These are phyloP conservation scores for Pseudogymnoascus sp. DNA, from an alignment of 2,329 filamentous ascomycete genomes.

Conservation along the genomic window DNA sequence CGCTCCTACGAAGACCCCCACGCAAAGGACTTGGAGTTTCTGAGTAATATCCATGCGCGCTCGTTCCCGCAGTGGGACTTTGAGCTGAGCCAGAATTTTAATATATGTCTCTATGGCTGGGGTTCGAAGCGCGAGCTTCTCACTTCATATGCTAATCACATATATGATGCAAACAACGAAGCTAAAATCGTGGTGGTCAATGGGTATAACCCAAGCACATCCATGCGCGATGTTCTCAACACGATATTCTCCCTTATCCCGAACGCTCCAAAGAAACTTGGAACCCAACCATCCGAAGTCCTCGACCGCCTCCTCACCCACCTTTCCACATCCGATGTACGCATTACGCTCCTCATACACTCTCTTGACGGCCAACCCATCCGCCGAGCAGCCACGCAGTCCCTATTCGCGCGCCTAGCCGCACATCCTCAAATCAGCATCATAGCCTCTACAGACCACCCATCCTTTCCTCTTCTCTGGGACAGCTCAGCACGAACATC, in stretches of 20 bases:
- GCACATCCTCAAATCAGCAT: slow-evolving; percentile 64
- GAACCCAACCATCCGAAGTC: slow-evolving; percentile 53
- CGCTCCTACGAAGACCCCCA: slow-evolving; percentile 59
- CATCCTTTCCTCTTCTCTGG: slow-evolving; percentile 83
- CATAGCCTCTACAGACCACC: slow-evolving; percentile 76
- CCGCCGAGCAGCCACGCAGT: slow-evolving; percentile 61
- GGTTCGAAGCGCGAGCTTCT: slow-evolving; percentile 78
- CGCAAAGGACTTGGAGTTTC: slow-evolving; percentile 56
- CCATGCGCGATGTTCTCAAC: slow-evolving; percentile 59
- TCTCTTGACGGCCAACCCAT: slow-evolving; percentile 76
- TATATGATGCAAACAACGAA: slow-evolving; percentile 39
- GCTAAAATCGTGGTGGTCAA: slow-evolving; percentile 69
- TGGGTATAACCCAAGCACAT: slow-evolving; percentile 64
- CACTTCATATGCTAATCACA: slow-evolving; percentile 64
- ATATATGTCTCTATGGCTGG: slow-evolving; percentile 84
- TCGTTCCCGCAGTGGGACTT: slow-evolving; percentile 91
- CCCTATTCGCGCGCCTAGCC: slow-evolving; percentile 68
- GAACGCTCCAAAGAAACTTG: slow-evolving; percentile 33
- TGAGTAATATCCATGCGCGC: slow-evolving; percentile 67
- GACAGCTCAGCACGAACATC: slow-evolving; percentile 75
- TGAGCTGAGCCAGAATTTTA: slow-evolving; percentile 79
- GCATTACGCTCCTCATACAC: slow-evolving; percentile 67
- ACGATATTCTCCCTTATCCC: slow-evolving; percentile 59
- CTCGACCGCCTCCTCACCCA: slow-evolving; percentile 56
- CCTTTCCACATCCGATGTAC: slow-evolving; percentile 40